Evolutionary conservation across 176 grass and related monocot genomes (phyloP), one percentile per base, ranked within the genome.

Genomic region (Triticum urartu): DNA sequence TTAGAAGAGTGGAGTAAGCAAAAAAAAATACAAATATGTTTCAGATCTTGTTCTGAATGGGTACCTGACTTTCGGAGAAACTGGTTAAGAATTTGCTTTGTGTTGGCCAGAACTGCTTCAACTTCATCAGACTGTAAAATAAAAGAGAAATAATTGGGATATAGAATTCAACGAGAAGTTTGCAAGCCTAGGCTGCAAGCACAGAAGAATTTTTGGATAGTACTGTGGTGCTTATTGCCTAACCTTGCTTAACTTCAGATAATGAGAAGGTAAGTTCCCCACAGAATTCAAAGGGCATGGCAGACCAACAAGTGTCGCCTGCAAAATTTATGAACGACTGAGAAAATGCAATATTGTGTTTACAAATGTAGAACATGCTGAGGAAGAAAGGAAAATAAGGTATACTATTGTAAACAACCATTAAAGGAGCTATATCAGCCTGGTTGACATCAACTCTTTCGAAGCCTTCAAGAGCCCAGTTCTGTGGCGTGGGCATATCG

Each of bases 1-100:
- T 81, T 54, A 70, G 7, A 84, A 70, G 17, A 38, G 21, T 69
- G 7, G 67, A 90, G 21, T 80, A 75, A 65, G 33, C 0, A 87
- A 91, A 84, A 47, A 4, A 48, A 18, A 54, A 54, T 75, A 45
- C 26, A 54, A 54, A 76, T 76, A 54, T 34, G 74, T 77, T 56
- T 56, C 26, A 56, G 68, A n/a, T 86, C 3, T 67, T 71, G 50
- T 91, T 45, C 70, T 65, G 21, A 58, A 68, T 68, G 89, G 84
- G 93, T 95, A 98, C 95, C 78, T 75, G 95, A 98, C 68, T 98
- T 98, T 20, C 15, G 91, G 52, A 98, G 88, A 85, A 95, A 98
- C 89, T 98, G 95, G 67, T 91, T 98, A 83, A 98, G 95, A 87
- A 98, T 98, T 93, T 98, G 93, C 45, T 94, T 98, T 89, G 93